Base-by-base conservation (phyloP, 164 flowering plant species). In the Litsea cubeba region DNA sequence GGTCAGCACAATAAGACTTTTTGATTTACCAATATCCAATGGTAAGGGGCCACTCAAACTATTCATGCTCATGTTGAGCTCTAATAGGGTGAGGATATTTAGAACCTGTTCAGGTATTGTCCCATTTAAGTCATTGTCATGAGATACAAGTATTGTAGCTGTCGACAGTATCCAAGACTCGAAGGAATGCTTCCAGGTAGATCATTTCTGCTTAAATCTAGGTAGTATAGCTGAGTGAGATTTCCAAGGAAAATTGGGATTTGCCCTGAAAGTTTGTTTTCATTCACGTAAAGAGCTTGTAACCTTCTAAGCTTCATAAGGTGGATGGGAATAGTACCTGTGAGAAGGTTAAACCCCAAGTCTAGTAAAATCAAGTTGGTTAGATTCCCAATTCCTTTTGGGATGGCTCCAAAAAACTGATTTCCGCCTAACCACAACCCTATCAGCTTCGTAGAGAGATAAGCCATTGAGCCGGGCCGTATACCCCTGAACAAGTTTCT, bases 391-490 rank as follows among this genome's bases (percentile, higher is more conserved):
- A 87, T 79, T 2, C 82, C 71, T 26, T 77, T 0, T 6, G 92
- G 92, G 26, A 87, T 83, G 1, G 65, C 51, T 1, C 92, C 90
- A 22, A 51, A 69, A 4, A 88, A 75, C 2, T 60, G 46, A 30
- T 87, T 88, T 15, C 40, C 69, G 23, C 80, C 87, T 80, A 88
- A 67, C 70, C 73, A 77, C 3, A 86, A n/a, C 8, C 64, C 54
- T 1, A 65, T 30, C 14, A 85, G 79, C 8, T 1, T 35, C 10
- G 70, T 81, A 2, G 91, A 86, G 26, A 89, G 86, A 72, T 85
- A 81, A 11, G 83, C 88, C 6, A 86, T 74, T 12, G 91, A 81
- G 8, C 76, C 75, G 1, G 89, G 90, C 63, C 88, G 64, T 1
- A 15, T 69, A 11, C 93, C 93, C 32, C 73, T 79, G 3, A 89